Evolutionary conservation across 257 asterid genomes (phyloP).

Genomic region (Striga asiatica): DNA sequence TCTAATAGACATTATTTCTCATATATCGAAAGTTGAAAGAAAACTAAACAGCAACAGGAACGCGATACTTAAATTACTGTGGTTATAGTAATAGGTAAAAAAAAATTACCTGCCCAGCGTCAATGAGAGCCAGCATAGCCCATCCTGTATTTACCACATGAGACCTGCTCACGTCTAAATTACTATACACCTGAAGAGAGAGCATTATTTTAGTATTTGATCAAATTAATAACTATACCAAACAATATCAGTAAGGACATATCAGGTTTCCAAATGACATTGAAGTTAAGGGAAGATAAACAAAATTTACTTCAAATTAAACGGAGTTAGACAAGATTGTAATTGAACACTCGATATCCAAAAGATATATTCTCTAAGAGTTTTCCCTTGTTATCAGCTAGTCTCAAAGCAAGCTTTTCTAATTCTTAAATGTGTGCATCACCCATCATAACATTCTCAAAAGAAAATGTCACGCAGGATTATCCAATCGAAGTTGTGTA

Average conservation of each 20-base stretch:
- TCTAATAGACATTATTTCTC: slow-evolving; percentile 1
- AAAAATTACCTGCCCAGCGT: slow-evolving; percentile 71
- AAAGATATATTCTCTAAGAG: not conserved
- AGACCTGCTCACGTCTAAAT: slow-evolving; percentile 71
- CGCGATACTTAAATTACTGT: not conserved
- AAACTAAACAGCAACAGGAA: slow-evolving; percentile 4
- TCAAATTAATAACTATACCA: not conserved
- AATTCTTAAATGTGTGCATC: no score
- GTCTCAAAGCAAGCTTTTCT: no score
- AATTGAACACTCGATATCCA: not conserved
- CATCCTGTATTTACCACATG: slow-evolving; percentile 89
- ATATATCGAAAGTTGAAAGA: not conserved
- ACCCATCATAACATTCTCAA: no score
- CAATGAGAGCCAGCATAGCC: slow-evolving; percentile 83
- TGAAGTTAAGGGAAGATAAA: not conserved
- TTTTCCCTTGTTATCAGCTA: no score
- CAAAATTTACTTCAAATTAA: not conserved
- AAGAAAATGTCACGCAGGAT: not conserved
- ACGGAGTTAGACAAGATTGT: not conserved
- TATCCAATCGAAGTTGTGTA: not conserved
- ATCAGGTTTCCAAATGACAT: not conserved
- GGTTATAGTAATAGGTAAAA: not conserved
- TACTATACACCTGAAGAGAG: slow-evolving; percentile 61
- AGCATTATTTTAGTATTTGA: slow-evolving; percentile 9
- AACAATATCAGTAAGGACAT: slow-evolving; percentile 1